phyloP scores from a whole-genome alignment of 1,139 yeast genomes.

The Pneumocystis sp. region DNA sequence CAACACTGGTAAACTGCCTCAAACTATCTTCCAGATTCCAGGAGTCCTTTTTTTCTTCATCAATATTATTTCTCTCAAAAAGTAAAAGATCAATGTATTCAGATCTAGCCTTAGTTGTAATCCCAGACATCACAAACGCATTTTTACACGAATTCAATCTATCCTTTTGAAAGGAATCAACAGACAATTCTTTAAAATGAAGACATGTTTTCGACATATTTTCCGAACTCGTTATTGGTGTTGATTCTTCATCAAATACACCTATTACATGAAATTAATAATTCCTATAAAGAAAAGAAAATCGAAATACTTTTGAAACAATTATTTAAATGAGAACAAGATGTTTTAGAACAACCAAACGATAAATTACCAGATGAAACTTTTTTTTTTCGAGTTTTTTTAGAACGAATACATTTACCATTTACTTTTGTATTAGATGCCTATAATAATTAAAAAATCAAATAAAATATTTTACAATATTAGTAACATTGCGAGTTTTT shows the following conservation, averaged over 20 bases:
- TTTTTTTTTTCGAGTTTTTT: neutral
- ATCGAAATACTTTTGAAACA: neutral
- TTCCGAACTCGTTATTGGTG: neutral
- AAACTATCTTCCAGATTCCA: conserved; percentile 11
- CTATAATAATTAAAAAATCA: neutral
- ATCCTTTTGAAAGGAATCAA: neutral
- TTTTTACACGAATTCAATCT: neutral
- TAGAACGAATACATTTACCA: neutral
- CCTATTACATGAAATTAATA: neutral
- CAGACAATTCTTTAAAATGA: neutral
- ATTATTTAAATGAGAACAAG: neutral
- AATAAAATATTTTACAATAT: neutral
- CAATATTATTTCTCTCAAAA: neutral
- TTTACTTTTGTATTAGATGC: neutral
- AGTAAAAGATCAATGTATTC: neutral
- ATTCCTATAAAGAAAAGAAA: neutral
- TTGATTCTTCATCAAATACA: neutral
- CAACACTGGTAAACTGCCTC: conserved; percentile 9
- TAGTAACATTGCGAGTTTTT: neutral
- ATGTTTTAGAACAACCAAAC: neutral
- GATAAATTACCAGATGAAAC: neutral
- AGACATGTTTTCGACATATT: neutral
- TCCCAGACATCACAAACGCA: neutral
- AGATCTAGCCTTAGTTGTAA: neutral
- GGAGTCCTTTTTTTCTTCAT: neutral